phyloP scores from a whole-genome alignment of 768 basidiomycete genomes.

The Boletellus ananas region DNA sequence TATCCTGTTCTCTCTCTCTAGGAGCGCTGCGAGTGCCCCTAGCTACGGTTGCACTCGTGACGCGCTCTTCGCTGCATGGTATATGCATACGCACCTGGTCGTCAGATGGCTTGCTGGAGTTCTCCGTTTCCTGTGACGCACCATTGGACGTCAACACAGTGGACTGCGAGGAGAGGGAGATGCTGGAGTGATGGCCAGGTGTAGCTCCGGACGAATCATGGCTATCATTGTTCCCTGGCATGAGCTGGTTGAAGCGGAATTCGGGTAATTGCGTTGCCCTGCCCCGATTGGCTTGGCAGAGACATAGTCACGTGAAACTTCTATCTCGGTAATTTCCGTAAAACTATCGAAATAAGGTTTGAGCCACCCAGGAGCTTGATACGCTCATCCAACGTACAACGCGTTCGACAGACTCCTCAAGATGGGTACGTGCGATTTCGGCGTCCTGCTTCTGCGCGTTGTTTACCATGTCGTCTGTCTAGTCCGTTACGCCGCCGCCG shows the following conservation, averaged over 20 bases:
- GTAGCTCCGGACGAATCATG: conserved; percentile 22
- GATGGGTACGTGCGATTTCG: conserved; percentile 54
- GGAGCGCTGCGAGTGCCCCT: conserved; percentile 59
- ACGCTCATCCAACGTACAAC: conserved; percentile 46
- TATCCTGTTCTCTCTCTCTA: conserved; percentile 76
- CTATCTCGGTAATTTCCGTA: conserved; percentile 20
- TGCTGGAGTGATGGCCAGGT: conserved; percentile 23
- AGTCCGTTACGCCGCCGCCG: conserved; percentile 94
- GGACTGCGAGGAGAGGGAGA: conserved; percentile 30
- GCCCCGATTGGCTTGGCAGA: neutral
- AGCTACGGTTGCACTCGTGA: conserved; percentile 42
- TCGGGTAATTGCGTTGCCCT: neutral
- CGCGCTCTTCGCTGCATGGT: neutral
- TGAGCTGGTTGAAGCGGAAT: conserved; percentile 7
- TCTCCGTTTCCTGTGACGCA: conserved; percentile 24
- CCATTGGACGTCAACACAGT: conserved; percentile 24
- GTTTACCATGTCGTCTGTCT: conserved; percentile 19
- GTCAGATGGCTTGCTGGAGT: conserved; percentile 17
- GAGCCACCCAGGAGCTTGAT: conserved; percentile 35
- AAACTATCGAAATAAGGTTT: conserved; percentile 31
- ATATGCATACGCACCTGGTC: conserved; percentile 27
- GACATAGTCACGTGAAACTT: conserved; percentile 1
- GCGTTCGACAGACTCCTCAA: conserved; percentile 45
- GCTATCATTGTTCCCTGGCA: conserved; percentile 28
- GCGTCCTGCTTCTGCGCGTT: conserved; percentile 5